phyloP scores from a whole-genome alignment of 1,284 basidiomycete genomes.

The Volvariella surrecta region DNA sequence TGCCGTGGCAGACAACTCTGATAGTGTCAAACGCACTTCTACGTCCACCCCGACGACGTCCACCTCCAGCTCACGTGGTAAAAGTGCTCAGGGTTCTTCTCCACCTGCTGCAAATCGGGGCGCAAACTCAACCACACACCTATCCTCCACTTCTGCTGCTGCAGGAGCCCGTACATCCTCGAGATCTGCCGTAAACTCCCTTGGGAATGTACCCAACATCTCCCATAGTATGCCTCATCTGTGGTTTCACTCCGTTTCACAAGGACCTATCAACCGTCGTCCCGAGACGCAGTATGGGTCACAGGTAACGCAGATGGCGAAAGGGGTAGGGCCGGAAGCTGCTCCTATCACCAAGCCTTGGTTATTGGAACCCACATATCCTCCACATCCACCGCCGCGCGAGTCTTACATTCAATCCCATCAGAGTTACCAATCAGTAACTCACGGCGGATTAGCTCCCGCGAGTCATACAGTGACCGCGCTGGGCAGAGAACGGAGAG shows the following conservation, averaged over 20 bases:
- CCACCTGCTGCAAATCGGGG: slow-evolving; percentile 10
- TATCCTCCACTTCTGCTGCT: neutral
- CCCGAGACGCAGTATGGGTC: too few species aligned
- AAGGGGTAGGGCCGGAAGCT: too few species aligned
- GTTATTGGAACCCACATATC: too few species aligned
- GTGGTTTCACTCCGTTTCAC: too few species aligned
- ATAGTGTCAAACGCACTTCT: slow-evolving; percentile 1
- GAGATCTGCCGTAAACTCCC: neutral
- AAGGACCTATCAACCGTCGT: too few species aligned
- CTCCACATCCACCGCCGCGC: too few species aligned
- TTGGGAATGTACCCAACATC: too few species aligned
- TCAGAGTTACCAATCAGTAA: neutral
- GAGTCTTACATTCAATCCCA: too few species aligned
- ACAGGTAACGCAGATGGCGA: too few species aligned
- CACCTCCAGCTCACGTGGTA: slow-evolving; percentile 12
- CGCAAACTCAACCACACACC: slow-evolving; percentile 9
- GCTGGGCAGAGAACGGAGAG: slow-evolving; percentile 8
- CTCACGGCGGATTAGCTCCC: neutral
- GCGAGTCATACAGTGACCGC: neutral
- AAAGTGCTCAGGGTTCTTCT: too few species aligned
- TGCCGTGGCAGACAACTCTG: slow-evolving; percentile 4
- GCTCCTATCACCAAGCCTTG: too few species aligned
- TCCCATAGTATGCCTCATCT: too few species aligned
- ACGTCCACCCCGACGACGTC: slow-evolving; percentile 5
- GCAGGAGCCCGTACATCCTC: neutral